Conservation (phyloP, 2,329 filamentous ascomycete genomes). For the Coleophoma crateriformis region DNA sequence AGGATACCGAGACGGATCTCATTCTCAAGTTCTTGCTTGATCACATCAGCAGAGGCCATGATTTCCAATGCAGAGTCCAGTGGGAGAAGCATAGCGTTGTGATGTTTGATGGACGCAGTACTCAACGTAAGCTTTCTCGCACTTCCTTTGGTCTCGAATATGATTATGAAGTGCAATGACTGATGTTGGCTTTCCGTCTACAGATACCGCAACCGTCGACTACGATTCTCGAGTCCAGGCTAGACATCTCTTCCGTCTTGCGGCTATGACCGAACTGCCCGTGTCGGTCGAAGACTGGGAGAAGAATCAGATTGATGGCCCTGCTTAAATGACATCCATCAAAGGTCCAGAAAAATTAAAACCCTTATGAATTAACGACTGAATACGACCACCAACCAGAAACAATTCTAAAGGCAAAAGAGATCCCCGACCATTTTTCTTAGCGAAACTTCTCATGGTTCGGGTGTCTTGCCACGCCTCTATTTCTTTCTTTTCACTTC, state of each 20-base stretch:
- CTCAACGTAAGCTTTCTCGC: constrained; percentile 33
- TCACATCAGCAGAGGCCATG: constrained; percentile 60
- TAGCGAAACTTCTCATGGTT: background rate
- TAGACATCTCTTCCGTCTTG: constrained; percentile 43
- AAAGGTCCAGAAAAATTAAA: no score
- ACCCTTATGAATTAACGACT: no score
- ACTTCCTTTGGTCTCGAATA: background rate
- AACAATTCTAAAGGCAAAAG: background rate
- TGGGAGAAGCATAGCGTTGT: constrained; percentile 52
- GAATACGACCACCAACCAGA: no score
- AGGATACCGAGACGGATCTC: constrained; percentile 61
- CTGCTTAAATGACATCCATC: constrained; percentile 7
- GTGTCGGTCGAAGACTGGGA: constrained; percentile 31
- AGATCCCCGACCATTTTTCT: background rate
- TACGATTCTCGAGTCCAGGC: constrained; percentile 40
- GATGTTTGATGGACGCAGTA: constrained; percentile 42
- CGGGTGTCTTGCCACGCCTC: background rate
- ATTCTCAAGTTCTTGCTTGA: constrained; percentile 62
- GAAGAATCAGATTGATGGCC: constrained; percentile 1
- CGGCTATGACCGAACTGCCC: constrained; percentile 41
- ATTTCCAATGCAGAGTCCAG: constrained; percentile 66
- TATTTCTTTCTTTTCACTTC: background rate
- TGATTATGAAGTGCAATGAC: background rate
- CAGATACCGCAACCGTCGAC: constrained; percentile 44
- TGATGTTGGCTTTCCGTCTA: background rate